Percentiles rank a stretch among this genome's conserved stretches.
phyloP scores from a whole-genome alignment of 345 rosid species.

The Cardamine resedifolia region DNA sequence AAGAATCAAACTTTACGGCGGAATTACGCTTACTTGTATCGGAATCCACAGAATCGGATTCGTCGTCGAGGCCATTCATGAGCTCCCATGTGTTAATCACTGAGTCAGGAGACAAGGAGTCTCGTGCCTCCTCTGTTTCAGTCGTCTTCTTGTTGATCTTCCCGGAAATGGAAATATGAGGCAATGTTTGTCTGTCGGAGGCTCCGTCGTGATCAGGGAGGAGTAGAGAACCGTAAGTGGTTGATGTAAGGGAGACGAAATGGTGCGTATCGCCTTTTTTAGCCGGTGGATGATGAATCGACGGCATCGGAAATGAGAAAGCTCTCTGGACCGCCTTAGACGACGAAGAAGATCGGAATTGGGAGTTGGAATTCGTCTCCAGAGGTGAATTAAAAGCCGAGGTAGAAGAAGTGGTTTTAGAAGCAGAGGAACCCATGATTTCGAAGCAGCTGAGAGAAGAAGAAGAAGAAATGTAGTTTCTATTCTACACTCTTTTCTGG shows the following conservation, averaged over 20 bases:
- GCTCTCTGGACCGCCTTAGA: slow-evolving; percentile 35
- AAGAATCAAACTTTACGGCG: neutral
- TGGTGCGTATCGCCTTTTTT: slow-evolving; percentile 84
- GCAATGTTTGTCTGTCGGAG: slow-evolving; percentile 27
- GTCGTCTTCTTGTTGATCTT: neutral
- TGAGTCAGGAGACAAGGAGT: slow-evolving; percentile 62
- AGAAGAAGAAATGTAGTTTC: slow-evolving; percentile 10
- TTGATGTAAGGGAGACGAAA: slow-evolving; percentile 77
- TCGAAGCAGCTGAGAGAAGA: neutral
- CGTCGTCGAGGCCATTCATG: slow-evolving; percentile 86
- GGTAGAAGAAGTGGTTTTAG: slow-evolving; percentile 44
- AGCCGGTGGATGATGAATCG: slow-evolving; percentile 79
- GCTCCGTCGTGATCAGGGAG: slow-evolving; percentile 17
- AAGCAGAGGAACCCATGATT: slow-evolving; percentile 76
- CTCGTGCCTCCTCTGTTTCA: slow-evolving; percentile 3
- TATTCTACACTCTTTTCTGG: slow-evolving; percentile 4
- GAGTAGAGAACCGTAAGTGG: slow-evolving; percentile 78
- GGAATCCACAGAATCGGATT: slow-evolving; percentile 18
- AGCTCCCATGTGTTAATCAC: slow-evolving; percentile 97
- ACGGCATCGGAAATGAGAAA: slow-evolving; percentile 61
- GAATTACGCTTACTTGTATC: slow-evolving; percentile 34
- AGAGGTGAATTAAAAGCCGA: slow-evolving; percentile 32
- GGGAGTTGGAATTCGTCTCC: slow-evolving; percentile 8
- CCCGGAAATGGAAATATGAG: slow-evolving; percentile 27
- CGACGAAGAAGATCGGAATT: neutral